Percentiles rank a stretch among this genome's conserved stretches.
phyloP scores from a whole-genome alignment of 75 land plant genomes.

The Picea glauca region DNA sequence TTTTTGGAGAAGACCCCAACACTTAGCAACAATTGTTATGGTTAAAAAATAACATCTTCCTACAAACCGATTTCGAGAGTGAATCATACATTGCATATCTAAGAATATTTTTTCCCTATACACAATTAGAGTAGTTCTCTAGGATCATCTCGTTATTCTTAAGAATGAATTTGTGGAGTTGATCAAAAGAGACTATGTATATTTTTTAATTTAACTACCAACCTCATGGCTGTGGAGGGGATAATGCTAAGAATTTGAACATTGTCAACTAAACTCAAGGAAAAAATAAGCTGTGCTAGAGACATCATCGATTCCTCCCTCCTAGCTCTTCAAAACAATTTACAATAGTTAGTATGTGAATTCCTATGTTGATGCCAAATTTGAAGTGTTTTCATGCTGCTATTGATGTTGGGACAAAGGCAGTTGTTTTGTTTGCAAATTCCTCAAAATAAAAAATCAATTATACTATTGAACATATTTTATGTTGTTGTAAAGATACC shows the following conservation, averaged over 20 bases:
- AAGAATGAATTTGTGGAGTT: conserved; percentile 90
- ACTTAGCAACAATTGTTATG: conserved; percentile 56
- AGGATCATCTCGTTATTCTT: conserved; percentile 62
- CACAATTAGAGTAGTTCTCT: conserved; percentile 75
- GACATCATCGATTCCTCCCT: neutral
- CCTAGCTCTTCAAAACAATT: too few species aligned
- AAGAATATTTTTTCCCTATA: conserved; percentile 92
- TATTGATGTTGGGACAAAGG: too few species aligned
- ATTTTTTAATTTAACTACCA: conserved; percentile 90
- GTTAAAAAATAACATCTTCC: conserved; percentile 79
- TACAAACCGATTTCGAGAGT: conserved; percentile 52
- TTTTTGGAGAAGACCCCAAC: conserved; percentile 53
- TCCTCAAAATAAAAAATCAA: too few species aligned
- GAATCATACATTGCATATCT: conserved; percentile 86
- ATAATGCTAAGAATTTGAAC: conserved; percentile 85
- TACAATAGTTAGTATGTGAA: too few species aligned
- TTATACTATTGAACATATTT: too few species aligned
- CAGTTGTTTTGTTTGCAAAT: too few species aligned
- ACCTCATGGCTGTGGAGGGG: conserved; percentile 86
- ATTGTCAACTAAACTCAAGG: conserved; percentile 68
- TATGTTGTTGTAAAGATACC: too few species aligned
- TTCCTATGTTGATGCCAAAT: too few species aligned
- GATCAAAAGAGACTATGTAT: conserved; percentile 88
- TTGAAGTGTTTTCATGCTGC: too few species aligned
- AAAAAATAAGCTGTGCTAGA: conserved; percentile 52